Conservation (phyloP, 1,139 yeast genomes). For the Tardiomyces digboiensis region DNA sequence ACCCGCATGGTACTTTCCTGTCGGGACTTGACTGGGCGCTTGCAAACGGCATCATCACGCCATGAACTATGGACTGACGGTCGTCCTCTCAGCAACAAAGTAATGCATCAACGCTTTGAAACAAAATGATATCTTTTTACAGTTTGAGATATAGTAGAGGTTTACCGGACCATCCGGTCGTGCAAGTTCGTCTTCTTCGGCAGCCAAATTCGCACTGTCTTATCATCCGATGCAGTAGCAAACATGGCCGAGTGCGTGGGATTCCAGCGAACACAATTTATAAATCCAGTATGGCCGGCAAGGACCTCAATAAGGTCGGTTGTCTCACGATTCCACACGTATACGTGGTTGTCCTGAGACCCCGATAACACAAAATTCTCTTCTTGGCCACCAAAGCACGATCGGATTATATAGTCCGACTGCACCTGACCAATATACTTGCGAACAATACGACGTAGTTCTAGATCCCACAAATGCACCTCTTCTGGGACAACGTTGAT, state of each 20-base stretch:
- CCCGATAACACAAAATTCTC: conserved; percentile 74
- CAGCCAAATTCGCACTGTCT: conserved; percentile 21
- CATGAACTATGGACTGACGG: too few species aligned
- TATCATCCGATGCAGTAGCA: conserved; percentile 86
- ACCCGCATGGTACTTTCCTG: conserved; percentile 75
- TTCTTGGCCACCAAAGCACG: conserved; percentile 63
- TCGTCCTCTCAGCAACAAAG: too few species aligned
- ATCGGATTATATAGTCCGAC: conserved; percentile 40
- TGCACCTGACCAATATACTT: conserved; percentile 69
- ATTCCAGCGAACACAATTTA: conserved; percentile 77
- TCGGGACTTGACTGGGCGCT: conserved; percentile 72
- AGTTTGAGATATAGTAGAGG: too few species aligned
- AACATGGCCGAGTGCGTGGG: conserved; percentile 43
- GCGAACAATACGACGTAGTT: conserved; percentile 39
- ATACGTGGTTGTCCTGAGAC: conserved; percentile 71
- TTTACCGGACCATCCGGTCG: too few species aligned
- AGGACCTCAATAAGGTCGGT: conserved; percentile 59
- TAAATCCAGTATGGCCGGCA: conserved; percentile 56
- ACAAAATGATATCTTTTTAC: too few species aligned
- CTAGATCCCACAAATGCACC: conserved; percentile 68
- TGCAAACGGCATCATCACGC: conserved; percentile 70
- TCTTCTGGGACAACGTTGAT: conserved; percentile 71
- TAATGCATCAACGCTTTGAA: too few species aligned
- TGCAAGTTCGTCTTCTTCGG: too few species aligned
- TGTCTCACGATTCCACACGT: conserved; percentile 70